Evolutionary conservation across 306 rosid species (phyloP), one percentile per base, ranked within the genome.

Genomic region (Elaeagnus macrophylla): DNA sequence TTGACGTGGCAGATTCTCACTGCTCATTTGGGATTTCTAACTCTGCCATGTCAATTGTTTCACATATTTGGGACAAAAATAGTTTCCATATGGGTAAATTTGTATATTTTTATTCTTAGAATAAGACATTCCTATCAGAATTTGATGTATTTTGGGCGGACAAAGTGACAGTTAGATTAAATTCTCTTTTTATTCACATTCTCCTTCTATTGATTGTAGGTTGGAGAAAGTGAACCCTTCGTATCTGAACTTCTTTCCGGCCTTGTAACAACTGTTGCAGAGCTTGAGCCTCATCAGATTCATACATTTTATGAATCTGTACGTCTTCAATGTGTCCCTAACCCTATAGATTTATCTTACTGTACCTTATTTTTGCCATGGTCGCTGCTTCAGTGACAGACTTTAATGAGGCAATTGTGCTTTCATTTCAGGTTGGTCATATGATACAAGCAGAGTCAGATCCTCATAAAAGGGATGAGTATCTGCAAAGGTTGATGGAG

Each of bases 391-490:
- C 5, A 8, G 12, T 6, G n/a, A 44, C 10, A 12, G 7, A 17
- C 39, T n/a, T 50, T 39, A 41, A 25, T 10, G 8, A 44, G n/a
- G 44, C 57, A 15, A 13, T n/a, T 32, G 25, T 49, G 25, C 15
- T 57, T 66, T 16, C 42, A 8, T 50, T 48, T 15, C 64, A 93
- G 99, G 99, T 93, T 53, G 96, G 80, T 61, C 79, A 87, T 54
- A 93, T 93, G 99, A 81, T 87, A 79, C 99, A 87, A 68, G 99
- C 96, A 10, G 99, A 93, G 70, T 57, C 95, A 43, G 99, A 93
- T 70, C 72, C 71, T 15, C 93, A 78, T 56, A 87, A 84, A 74
- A 79, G 99, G 70, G 99, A 87, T 65, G 99, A 93, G 64, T 93
- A 77, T 81, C 66, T 93, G 20, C 95, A 87, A 66, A 75, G 95